These are phyloP conservation scores for Takashimella tepidaria DNA, from an alignment of 1,284 basidiomycete species.

Conservation along the genomic window DNA sequence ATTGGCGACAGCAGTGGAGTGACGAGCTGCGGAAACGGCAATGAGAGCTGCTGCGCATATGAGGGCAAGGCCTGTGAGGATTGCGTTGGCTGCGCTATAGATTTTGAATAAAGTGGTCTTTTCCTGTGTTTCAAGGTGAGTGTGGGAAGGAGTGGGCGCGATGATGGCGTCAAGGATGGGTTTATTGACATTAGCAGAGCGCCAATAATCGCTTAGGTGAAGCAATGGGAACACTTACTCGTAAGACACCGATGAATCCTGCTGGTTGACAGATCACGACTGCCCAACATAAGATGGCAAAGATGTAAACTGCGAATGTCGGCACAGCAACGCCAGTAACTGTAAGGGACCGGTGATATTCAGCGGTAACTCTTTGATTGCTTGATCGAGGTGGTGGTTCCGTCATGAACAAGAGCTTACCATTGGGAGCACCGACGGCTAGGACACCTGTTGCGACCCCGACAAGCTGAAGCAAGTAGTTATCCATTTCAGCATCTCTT, in stretches of 20 bases:
- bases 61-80: conserved; percentile 60
- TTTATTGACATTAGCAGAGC: too few relatives aligned
- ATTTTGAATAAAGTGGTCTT: conserved; percentile 66
- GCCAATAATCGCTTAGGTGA: not conserved
- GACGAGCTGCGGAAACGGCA: conserved; percentile 67
- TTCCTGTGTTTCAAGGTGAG: conserved; percentile 58
- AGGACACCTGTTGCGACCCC: conserved; percentile 69
- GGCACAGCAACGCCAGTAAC: conserved; percentile 81
- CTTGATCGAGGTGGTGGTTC: too few relatives aligned
- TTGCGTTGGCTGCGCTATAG: conserved; percentile 65
- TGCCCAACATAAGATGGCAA: conserved; percentile 69
- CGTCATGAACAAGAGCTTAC: conserved; percentile 19
- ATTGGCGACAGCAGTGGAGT: conserved; percentile 60
- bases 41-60: conserved; percentile 73
- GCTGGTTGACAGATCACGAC: conserved; percentile 66
- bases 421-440: conserved; percentile 64
- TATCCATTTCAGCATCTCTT: conserved; percentile 2
- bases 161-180: not conserved
- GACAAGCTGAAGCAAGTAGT: conserved; percentile 45
- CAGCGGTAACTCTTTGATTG: not conserved
- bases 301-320: conserved; percentile 63
- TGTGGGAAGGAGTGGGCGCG: not conserved
- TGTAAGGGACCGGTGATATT: conserved; percentile 36
- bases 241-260: conserved; percentile 74
- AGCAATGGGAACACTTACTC: conserved; percentile 51